A percentile compares a stretch with the other conserved stretches of the same genome.
Evolutionary conservation across 148 eudicot species (phyloP).

Genomic region (Fagopyrum tataricum): DNA sequence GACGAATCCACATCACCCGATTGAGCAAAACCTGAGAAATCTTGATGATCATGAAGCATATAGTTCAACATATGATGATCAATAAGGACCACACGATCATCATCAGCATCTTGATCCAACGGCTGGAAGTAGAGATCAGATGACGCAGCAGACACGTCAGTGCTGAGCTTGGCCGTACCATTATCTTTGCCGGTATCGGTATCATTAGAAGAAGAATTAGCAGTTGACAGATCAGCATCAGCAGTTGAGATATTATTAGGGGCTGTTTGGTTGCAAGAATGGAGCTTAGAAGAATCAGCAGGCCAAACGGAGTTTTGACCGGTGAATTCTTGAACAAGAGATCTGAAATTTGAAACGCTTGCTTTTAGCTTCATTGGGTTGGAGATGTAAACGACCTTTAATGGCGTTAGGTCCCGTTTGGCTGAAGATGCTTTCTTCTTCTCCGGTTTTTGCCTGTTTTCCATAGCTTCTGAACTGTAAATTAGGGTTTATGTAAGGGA

Average conservation of each 20-base stretch:
- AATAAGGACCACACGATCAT: slow-evolving; percentile 9
- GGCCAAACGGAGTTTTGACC: slow-evolving; percentile 10
- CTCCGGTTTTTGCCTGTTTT: not conserved
- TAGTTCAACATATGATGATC: not conserved
- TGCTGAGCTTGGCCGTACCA: not conserved
- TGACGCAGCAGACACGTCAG: not conserved
- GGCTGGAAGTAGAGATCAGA: not conserved
- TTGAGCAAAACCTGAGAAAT: not conserved
- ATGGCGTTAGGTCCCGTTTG: not conserved
- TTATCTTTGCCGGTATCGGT: not conserved
- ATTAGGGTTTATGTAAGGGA: not conserved
- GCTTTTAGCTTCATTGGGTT: slow-evolving; percentile 10
- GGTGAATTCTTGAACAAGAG: slow-evolving; percentile 4
- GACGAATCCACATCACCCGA: not conserved
- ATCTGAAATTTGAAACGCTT: slow-evolving; percentile 6
- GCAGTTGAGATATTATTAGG: not conserved
- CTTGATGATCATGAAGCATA: not conserved
- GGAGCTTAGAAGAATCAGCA: not conserved
- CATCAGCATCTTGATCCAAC: not conserved
- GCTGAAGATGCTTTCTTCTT: not conserved
- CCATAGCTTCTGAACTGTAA: not conserved
- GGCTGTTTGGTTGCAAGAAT: not conserved
- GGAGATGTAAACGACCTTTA: slow-evolving; percentile 11
- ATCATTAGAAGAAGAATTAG: no score
- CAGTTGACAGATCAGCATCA: not conserved